Evolutionary conservation across 78 protist species (phyloP).

Genomic region (Dictyostelium capitatum): DNA sequence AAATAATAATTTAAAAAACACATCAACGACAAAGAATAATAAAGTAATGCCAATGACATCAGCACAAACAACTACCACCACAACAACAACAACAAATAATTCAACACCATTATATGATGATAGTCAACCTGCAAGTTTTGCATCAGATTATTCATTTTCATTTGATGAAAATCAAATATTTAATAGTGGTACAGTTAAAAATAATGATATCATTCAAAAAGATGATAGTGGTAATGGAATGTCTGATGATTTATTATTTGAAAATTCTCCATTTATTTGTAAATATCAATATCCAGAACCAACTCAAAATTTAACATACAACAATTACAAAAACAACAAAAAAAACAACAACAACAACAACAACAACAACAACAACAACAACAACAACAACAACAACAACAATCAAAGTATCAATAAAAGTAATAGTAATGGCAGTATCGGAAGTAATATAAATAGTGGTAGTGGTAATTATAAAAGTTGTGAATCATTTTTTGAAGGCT

Average conservation of each 20-base stretch:
- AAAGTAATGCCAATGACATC: not conserved
- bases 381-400: not conserved
- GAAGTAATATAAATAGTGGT: not conserved
- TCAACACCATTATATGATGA: not conserved
- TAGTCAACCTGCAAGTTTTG: not conserved
- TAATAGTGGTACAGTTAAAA: slow-evolving; percentile 1
- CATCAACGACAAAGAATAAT: not conserved
- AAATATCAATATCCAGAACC: not conserved
- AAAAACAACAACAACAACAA: too few species aligned
- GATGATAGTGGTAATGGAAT: not conserved
- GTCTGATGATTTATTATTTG: not conserved
- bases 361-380: too few species aligned
- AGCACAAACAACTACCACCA: not conserved
- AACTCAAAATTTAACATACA: not conserved
- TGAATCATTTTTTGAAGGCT: not conserved
- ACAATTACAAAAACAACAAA: too few species aligned
- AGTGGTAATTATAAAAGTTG: not conserved
- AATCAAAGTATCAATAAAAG: not conserved
- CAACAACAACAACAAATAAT: not conserved
- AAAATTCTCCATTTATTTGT: not conserved
- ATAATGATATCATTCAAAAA: not conserved
- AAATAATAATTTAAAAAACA: not conserved
- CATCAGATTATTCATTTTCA: not conserved
- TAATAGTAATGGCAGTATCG: not conserved
- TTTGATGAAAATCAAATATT: slow-evolving; percentile 13